Base-by-base conservation (phyloP, 192 early-diverging fungal genomes). In the Umbelopsis sp. region DNA sequence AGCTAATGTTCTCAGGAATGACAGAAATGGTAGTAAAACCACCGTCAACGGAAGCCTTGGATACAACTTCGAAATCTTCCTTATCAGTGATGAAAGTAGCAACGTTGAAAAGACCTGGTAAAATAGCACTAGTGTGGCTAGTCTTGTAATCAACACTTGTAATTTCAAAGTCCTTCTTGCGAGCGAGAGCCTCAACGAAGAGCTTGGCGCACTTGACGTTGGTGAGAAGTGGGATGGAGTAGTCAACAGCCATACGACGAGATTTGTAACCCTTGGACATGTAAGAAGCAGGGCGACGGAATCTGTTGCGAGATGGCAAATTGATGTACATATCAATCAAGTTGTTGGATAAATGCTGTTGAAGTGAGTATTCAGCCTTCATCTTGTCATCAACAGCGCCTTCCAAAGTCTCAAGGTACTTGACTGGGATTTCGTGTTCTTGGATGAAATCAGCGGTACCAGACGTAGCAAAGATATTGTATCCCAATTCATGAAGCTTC, bases 201-300 rank as follows among this genome's bases (percentile, higher is more conserved):
- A 99, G 80, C 86, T 98, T 98, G 74, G 97, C 97, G 77, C 96
- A 98, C 86, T 99, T 99, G 85, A 99, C 89, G 77, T 99, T 99
- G 70, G 97, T 99, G 78, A 99, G 96, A 76, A 99, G 84, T 10
- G 97, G 97, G 53, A 99, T 86, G 45, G 94, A 94, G 73, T 95
- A 94, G 81, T 99, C 97, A 31, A 99, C 93, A 36, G 97, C 97
- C 95, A 99, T 94, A 77, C 97, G 90, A 68, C 97, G 92, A 69
- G 92, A 93, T 72, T 89, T 88, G 85, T 99, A 99, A 38, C 97
- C 97, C 74, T 91, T 92, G 69, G 90, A 92, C 80, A 97, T 93
- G 80, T 98, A 99, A 73, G 88, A 91, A 31, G 97, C 94, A 51
- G 96, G 97, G 51, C 97, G 91, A 65, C 97, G 93, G 92, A 91